Conservation (phyloP, 2,329 filamentous ascomycete species). For the Neophaeococcomyces aloes region DNA sequence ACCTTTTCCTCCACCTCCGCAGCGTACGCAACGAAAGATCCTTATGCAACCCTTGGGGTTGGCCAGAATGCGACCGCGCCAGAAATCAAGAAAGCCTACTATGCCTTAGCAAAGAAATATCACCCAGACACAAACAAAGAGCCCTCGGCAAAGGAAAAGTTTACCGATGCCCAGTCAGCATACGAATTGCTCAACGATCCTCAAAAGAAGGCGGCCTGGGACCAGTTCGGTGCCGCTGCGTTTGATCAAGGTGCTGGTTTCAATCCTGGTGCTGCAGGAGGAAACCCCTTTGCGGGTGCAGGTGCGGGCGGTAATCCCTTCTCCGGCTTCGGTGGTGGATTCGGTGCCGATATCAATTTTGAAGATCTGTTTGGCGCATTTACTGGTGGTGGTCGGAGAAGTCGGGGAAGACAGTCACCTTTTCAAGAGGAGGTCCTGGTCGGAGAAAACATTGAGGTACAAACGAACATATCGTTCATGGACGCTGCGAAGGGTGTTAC, state of each 20-base stretch:
- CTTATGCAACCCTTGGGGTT: slow-evolving; percentile 79
- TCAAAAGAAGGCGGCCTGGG: slow-evolving; percentile 84
- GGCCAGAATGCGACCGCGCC: slow-evolving; percentile 65
- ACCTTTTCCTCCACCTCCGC: slow-evolving; percentile 36
- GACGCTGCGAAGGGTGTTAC: slow-evolving; percentile 85
- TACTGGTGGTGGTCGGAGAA: slow-evolving; percentile 47
- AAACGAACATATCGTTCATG: slow-evolving; percentile 87
- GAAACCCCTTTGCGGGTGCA: slow-evolving; percentile 52
- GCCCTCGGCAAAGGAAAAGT: slow-evolving; percentile 81
- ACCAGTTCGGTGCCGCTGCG: slow-evolving; percentile 77
- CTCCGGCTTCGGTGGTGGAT: slow-evolving; percentile 47
- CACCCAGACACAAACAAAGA: slow-evolving; percentile 99
- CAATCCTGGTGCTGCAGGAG: slow-evolving; percentile 58
- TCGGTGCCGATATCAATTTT: slow-evolving; percentile 80
- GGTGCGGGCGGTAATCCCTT: slow-evolving; percentile 44
- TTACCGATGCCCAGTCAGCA: slow-evolving; percentile 81
- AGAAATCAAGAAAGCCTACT: slow-evolving; percentile 98
- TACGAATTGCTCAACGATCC: slow-evolving; percentile 91
- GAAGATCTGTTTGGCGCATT: slow-evolving; percentile 93
- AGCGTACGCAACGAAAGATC: slow-evolving; percentile 66
- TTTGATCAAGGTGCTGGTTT: slow-evolving; percentile 62
- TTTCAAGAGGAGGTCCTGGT: slow-evolving; percentile 74
- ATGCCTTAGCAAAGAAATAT: slow-evolving; percentile 91
- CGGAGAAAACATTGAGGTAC: slow-evolving; percentile 94
- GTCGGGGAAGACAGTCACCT: slow-evolving; percentile 49